phyloP scores from a whole-genome alignment of 148 eudicot genomes.

The Spergularia marina region DNA sequence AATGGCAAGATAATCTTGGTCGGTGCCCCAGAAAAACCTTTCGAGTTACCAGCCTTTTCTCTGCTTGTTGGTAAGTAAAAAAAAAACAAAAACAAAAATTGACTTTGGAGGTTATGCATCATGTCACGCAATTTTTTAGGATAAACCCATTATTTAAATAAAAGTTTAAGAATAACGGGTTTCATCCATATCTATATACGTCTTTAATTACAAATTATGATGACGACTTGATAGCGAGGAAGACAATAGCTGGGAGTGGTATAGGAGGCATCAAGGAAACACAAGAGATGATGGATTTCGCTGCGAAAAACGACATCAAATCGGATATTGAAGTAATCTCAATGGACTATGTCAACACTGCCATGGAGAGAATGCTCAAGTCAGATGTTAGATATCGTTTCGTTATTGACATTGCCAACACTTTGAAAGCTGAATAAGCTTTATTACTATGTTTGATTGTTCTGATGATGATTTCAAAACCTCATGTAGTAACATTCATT shows the following conservation, averaged over 20 bases:
- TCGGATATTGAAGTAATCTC: constrained; percentile 40
- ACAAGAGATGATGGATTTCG: constrained; percentile 42
- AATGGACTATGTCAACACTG: constrained; percentile 37
- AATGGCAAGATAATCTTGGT: constrained; percentile 39
- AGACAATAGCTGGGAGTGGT: constrained; percentile 35
- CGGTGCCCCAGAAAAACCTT: constrained; percentile 37
- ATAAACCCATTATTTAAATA: no score
- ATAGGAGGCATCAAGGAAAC: constrained; percentile 43
- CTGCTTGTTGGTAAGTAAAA: constrained; percentile 35
- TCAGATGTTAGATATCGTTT: constrained; percentile 41
- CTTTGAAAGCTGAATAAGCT: constrained; percentile 25
- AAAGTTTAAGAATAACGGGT: no score
- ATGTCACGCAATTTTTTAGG: no score
- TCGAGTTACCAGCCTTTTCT: constrained; percentile 33
- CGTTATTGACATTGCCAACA: constrained; percentile 41
- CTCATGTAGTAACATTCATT: no score
- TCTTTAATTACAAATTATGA: background rate
- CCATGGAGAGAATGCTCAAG: constrained; percentile 36
- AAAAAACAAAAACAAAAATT: no score
- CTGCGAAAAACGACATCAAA: constrained; percentile 32
- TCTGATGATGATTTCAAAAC: no score
- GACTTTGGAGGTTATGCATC: no score
- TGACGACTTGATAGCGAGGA: constrained; percentile 29
- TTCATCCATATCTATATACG: no score
- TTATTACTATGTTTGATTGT: no score